These are phyloP conservation scores for Fusarium concolor DNA, from an alignment of 2,329 filamentous ascomycete species.

Conservation along the genomic window DNA sequence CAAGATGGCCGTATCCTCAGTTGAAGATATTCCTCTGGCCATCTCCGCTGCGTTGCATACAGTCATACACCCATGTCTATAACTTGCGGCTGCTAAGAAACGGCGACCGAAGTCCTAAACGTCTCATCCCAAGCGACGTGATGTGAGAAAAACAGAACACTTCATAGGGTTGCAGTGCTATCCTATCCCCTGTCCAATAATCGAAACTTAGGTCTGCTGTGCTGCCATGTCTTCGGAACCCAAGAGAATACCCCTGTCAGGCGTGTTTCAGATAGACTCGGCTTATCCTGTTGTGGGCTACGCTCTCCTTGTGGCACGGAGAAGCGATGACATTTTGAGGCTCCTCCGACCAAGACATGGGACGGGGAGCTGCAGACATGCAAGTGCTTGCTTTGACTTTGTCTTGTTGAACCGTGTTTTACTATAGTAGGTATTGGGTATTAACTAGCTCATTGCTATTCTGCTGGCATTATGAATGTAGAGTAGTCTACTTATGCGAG, in stretches of 20 bases:
- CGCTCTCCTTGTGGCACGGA: slow-evolving; percentile 15
- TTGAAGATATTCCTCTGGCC: slow-evolving; percentile 18
- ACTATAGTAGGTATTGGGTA: neutral
- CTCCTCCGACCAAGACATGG: slow-evolving; percentile 37
- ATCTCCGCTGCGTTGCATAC: neutral
- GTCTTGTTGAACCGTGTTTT: slow-evolving; percentile 4
- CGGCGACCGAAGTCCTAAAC: slow-evolving; percentile 10
- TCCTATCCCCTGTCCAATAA: slow-evolving; percentile 23
- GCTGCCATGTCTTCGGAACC: slow-evolving; percentile 26
- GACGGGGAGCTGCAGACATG: slow-evolving; percentile 29
- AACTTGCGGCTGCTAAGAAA: slow-evolving; percentile 11
- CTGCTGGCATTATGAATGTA: neutral
- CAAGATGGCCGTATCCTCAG: neutral
- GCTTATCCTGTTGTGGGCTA: slow-evolving; percentile 29
- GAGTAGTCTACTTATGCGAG: slow-evolving; percentile 24
- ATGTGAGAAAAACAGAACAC: slow-evolving; percentile 10
- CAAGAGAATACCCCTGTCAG: slow-evolving; percentile 21
- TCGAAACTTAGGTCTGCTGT: slow-evolving; percentile 26
- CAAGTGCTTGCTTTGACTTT: slow-evolving; percentile 7
- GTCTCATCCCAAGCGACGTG: slow-evolving; percentile 4
- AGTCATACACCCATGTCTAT: neutral
- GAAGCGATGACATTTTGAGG: slow-evolving; percentile 33
- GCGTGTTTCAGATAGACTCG: slow-evolving; percentile 36
- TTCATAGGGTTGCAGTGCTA: slow-evolving; percentile 35
- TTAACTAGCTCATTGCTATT: slow-evolving; percentile 17